phyloP scores from a whole-genome alignment of 1,284 basidiomycete genomes.

The Microbotryum intermedium region DNA sequence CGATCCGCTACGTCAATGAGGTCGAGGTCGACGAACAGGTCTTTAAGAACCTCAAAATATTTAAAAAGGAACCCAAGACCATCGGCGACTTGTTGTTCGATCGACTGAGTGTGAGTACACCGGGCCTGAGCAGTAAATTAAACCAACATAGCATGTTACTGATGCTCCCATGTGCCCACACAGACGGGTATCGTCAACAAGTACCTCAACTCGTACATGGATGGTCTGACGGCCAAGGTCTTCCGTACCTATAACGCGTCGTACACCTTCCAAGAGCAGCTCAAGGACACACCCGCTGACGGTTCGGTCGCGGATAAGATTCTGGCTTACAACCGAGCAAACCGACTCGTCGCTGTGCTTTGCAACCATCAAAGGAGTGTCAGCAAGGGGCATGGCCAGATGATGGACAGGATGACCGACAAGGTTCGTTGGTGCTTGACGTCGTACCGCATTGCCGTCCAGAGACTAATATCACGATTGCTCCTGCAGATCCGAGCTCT shows the following conservation, averaged over 20 bases:
- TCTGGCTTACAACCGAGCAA: slow-evolving; percentile 89
- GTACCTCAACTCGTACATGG: slow-evolving; percentile 84
- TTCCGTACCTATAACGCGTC: slow-evolving; percentile 99
- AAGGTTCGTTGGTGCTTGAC: slow-evolving; percentile 51
- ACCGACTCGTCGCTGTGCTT: slow-evolving; percentile 85
- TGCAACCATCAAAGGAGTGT: slow-evolving; percentile 96
- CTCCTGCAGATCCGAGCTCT: slow-evolving; percentile 50
- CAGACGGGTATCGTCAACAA: slow-evolving; percentile 81
- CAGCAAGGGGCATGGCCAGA: slow-evolving; percentile 80
- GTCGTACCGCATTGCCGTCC: neutral
- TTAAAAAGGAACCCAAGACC: slow-evolving; percentile 79
- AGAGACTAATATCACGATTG: slow-evolving; percentile 1
- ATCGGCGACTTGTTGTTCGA: slow-evolving; percentile 88
- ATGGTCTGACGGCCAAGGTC: slow-evolving; percentile 90
- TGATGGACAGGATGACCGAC: slow-evolving; percentile 83
- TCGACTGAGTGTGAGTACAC: slow-evolving; percentile 45
- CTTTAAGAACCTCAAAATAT: slow-evolving; percentile 82
- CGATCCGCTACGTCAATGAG: slow-evolving; percentile 79
- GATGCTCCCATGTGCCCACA: neutral
- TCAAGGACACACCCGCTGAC: slow-evolving; percentile 63
- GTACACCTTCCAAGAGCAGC: slow-evolving; percentile 79
- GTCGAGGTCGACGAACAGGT: slow-evolving; percentile 78
- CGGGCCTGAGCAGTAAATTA: neutral
- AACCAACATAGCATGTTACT: neutral
- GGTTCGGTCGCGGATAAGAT: slow-evolving; percentile 82